Base-by-base conservation (phyloP, 2,329 filamentous ascomycete species). In the Fusarium foetens region DNA sequence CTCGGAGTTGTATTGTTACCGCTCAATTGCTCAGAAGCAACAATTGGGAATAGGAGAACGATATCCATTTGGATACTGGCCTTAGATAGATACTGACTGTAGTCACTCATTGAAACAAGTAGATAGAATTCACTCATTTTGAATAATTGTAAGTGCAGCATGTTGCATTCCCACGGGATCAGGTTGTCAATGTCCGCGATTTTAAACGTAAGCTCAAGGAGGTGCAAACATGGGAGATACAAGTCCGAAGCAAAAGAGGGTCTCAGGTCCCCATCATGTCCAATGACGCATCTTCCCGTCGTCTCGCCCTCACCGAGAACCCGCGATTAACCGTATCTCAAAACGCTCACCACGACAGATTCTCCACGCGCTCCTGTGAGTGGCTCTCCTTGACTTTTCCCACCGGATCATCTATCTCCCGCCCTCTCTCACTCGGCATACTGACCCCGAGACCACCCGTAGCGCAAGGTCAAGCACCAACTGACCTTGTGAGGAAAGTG, bases 381-480 rank as follows among this genome's bases (percentile, higher is more conserved):
- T 74, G 71, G 71, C 41, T 49, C 27, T 43, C 45, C 35, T 17
- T 29, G 10, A 6, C 31, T 10, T 38, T 46, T 19, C 16, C 2
- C 27, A 4, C 61, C 75, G 75, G 76, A 77, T 68, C 68, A 77
- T 75, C 61, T 66, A 75, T 58, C 48, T 66, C 38, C 76, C 76
- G 72, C 23, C 8, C 55, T 42, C 45, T 52, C 59, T 57, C 57
- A 62, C 65, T 75, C 75, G 75, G 76, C 66, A 73, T 55, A 72
- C 59, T 72, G 66, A 69, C 73, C 74, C 76, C 76, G 76, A 75
- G 73, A 72, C 66, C 76, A 72, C 75, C 76, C 76, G 76, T 77
- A 77, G 74, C 69, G 71, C 62, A 67, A 71, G 58, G 52, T 68
- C 57, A 67, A 67, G 66, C 31, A 39, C 58, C 62, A 66, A 66